Evolutionary conservation across 83 land plant species (phyloP), one percentile per base, ranked within the genome.

Genomic region (Picea mariana): DNA sequence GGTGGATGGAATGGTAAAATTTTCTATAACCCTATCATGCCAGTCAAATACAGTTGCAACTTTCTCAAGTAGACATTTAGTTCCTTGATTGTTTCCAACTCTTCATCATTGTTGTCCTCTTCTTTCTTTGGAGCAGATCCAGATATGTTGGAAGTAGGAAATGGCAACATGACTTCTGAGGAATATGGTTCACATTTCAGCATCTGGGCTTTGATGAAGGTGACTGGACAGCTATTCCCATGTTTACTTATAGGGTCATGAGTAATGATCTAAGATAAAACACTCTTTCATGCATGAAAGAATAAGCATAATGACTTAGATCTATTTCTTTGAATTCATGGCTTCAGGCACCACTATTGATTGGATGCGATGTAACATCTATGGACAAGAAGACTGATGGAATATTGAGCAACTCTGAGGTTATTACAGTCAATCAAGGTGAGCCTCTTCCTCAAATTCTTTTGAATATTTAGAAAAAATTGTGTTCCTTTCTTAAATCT

Each of bases 341-440:
- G 27, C 42, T 68, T 8, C 83, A 92, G 92, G 92, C 92, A 65
- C 94, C 94, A 13, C 81, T 92, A 20, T 80, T 92, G 0, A 76
- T 92, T 40, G 90, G 88, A 59, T 87, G 92, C 73, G 92, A 92
- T 81, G 52, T 88, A 66, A 82, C 85, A 66, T 81, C 82, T 59
- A 63, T 83, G 38, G 81, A 76, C 27, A 81, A 80, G 62, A 88
- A 86, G 5, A 87, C 84, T 20, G 60, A 81, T 13, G 87, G 81
- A 11, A 86, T 92, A 9, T 8, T 92, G 2, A 52, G 75, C 58
- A 92, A 92, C 67, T 67, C 58, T 65, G 92, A 92, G 67, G 89
- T 90, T 47, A 92, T 92, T 67, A 85, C 83, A n/a, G 88, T 92
- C 24, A 90, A 87, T 79, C 94, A 92, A 92, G 94, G 94, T 91